phyloP scores from a whole-genome alignment of 805 yeast genomes.

The Sungouiella blattae region DNA sequence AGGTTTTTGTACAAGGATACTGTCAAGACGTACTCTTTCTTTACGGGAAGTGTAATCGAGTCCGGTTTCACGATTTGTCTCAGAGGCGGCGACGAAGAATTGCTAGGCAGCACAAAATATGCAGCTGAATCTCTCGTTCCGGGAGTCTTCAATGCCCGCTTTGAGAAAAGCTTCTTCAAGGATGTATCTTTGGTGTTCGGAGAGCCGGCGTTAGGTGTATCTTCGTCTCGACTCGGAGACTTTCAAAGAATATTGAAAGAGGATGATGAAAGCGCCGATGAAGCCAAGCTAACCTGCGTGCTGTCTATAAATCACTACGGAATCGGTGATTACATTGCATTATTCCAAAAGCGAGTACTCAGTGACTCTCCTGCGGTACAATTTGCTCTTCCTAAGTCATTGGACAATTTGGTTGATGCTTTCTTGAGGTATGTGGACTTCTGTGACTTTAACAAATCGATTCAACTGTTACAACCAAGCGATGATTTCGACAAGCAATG shows the following conservation, averaged over 20 bases:
- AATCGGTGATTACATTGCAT: conserved; percentile 30
- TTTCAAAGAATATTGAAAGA: conserved; percentile 4
- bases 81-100: conserved; percentile 70
- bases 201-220: not conserved
- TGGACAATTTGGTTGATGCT: conserved; percentile 51
- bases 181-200: conserved; percentile 9
- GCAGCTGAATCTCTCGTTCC: conserved; percentile 78
- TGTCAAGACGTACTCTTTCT: conserved; percentile 70
- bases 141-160: conserved; percentile 69
- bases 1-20: conserved; percentile 54
- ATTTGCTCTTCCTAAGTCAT: conserved; percentile 65
- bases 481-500: conserved; percentile 25
- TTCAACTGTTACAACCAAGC: conserved; percentile 20
- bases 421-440: conserved; percentile 36
- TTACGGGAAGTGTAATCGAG: conserved; percentile 70
- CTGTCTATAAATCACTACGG: conserved; percentile 28
- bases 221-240: not conserved
- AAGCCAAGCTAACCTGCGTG: conserved; percentile 14
- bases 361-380: conserved; percentile 85
- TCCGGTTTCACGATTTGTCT: conserved; percentile 82
- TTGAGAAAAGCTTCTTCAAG: conserved; percentile 49
- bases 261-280: conserved; percentile 10
- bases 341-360: conserved; percentile 50
- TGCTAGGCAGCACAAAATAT: conserved; percentile 65
- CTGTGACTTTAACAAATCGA: conserved; percentile 16